Evolutionary conservation across 129 eudicot species (phyloP).

Genomic region (Lactuca sativa): DNA sequence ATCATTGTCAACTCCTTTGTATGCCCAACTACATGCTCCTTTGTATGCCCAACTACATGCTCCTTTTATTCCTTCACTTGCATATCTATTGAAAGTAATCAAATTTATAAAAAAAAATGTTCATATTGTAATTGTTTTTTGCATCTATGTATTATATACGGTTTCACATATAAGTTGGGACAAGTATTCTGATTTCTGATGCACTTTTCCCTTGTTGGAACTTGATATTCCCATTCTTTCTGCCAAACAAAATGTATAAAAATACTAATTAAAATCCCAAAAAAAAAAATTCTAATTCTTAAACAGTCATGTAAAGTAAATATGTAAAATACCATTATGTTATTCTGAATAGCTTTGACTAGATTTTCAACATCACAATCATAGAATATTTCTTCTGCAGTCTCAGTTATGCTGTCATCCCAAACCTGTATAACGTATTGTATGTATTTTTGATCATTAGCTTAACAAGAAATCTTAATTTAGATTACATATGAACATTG

Average conservation of each 20-base stretch:
- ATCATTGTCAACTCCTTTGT: constrained; percentile 59
- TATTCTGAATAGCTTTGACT: constrained; percentile 54
- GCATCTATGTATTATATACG: neutral
- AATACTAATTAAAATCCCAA: constrained; percentile 1
- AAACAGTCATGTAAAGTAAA: neutral
- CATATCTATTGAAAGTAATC: constrained; percentile 59
- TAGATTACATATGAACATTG: no score
- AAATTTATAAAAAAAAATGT: neutral
- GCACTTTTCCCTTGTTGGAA: constrained; percentile 71
- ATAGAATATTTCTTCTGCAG: constrained; percentile 63
- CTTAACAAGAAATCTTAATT: neutral
- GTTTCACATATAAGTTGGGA: constrained; percentile 60
- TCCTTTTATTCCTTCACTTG: constrained; percentile 84
- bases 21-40: no score
- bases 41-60: constrained; percentile 93
- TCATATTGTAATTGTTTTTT: neutral
- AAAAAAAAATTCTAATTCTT: no score
- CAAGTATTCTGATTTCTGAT: constrained; percentile 51
- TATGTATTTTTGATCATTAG: neutral
- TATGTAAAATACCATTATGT: constrained; percentile 74
- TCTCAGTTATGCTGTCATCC: constrained; percentile 82
- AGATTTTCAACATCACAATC: constrained; percentile 48
- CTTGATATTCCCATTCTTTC: constrained; percentile 73
- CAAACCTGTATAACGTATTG: no score
- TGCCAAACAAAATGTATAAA: constrained; percentile 18